These are phyloP conservation scores for Colletotrichum scovillei DNA, from an alignment of 2,329 filamentous ascomycete genomes.

Conservation along the genomic window DNA sequence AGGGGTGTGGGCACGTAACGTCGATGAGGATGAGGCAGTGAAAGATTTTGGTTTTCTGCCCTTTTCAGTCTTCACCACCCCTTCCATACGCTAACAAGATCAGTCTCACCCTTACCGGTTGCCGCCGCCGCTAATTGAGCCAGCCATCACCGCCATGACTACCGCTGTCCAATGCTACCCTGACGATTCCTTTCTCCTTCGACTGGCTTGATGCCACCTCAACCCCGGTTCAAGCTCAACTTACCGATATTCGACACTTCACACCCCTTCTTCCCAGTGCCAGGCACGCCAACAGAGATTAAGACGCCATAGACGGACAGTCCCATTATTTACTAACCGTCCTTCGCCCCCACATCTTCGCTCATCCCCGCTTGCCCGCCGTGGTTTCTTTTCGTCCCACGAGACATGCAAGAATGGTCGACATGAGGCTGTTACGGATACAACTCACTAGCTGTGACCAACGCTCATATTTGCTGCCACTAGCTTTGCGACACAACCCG, in stretches of 20 bases:
- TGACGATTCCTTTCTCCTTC: neutral
- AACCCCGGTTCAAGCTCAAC: neutral
- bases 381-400: neutral
- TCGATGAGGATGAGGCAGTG: constrained; percentile 32
- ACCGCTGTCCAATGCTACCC: constrained; percentile 8
- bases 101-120: constrained; percentile 23
- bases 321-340: constrained; percentile 10
- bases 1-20: constrained; percentile 8
- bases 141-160: constrained; percentile 5
- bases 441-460: neutral
- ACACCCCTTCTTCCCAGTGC: neutral
- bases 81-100: neutral
- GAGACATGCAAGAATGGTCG: constrained; percentile 8
- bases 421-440: constrained; percentile 24
- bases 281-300: neutral
- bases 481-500: neutral
- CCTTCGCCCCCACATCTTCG: constrained; percentile 22
- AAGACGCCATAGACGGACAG: neutral
- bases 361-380: constrained; percentile 9
- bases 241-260: neutral
- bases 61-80: neutral
- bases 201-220: neutral
- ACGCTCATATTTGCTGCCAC: neutral
- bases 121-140: constrained; percentile 26
- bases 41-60: constrained; percentile 4